Evolutionary conservation across 805 yeast species (phyloP).

Genomic region (Groenewaldozyma salmanticensis): DNA sequence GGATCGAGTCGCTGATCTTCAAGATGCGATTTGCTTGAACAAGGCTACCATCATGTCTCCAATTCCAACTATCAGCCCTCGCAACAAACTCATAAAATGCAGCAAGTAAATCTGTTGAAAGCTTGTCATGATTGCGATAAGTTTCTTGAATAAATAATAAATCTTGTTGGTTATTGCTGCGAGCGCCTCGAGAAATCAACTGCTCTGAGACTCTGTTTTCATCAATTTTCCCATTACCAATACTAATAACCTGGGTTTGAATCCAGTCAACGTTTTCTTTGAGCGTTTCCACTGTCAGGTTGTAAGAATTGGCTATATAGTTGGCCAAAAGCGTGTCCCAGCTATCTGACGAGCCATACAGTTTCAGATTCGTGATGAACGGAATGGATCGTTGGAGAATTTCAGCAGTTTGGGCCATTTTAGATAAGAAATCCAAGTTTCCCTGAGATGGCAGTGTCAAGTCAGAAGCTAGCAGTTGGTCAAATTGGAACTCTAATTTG

Average conservation of each 20-base stretch:
- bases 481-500: not conserved
- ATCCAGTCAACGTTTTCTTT: not conserved
- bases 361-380: not conserved
- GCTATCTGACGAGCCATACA: not conserved
- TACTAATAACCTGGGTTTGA: not conserved
- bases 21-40: not conserved
- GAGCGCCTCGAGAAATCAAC: not conserved
- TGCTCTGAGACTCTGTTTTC: not conserved
- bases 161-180: slow-evolving; percentile 5
- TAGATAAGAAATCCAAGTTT: not conserved
- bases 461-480: not conserved
- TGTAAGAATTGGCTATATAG: not conserved
- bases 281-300: not conserved
- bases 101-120: slow-evolving; percentile 9
- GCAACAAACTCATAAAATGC: slow-evolving; percentile 36
- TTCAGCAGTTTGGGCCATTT: not conserved
- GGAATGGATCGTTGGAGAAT: not conserved
- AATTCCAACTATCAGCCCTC: slow-evolving; percentile 6
- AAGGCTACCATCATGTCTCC: not conserved
- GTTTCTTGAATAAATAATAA: slow-evolving; percentile 18
- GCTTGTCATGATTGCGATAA: slow-evolving; percentile 1
- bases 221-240: too few relatives aligned
- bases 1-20: too few relatives aligned
- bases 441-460: not conserved
- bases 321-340: not conserved